A percentile compares a stretch with the other conserved stretches of the same genome.
Conservation (phyloP, 257 asterid genomes). For the Capsicum rhomboideum region DNA sequence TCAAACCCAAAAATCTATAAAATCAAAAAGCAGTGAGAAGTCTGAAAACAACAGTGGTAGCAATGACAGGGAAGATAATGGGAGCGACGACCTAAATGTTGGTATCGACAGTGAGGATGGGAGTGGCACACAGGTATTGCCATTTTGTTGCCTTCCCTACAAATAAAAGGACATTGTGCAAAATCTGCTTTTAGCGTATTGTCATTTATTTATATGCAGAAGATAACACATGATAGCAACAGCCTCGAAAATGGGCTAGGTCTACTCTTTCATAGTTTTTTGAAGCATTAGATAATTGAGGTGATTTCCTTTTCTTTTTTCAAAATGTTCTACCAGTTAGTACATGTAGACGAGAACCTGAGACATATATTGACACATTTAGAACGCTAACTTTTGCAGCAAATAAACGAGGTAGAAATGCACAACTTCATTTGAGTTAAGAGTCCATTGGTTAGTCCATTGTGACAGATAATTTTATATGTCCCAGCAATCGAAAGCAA, state of each 20-base stretch:
- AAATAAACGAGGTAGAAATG: not conserved
- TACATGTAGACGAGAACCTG: not conserved
- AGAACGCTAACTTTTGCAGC: not conserved
- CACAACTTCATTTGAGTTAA: not conserved
- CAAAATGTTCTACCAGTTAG: not conserved
- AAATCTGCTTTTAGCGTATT: not conserved
- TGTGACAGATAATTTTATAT: not conserved
- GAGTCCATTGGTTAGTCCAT: not conserved
- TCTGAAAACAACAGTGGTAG: slow-evolving; percentile 38
- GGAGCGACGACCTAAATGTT: slow-evolving; percentile 29
- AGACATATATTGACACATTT: not conserved
- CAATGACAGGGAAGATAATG: slow-evolving; percentile 47
- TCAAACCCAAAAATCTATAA: slow-evolving; percentile 62
- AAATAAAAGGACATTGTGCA: not conserved
- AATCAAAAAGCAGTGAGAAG: slow-evolving; percentile 43
- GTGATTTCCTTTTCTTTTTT: not conserved
- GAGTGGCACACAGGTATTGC: slow-evolving; percentile 63
- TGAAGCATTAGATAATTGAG: not conserved
- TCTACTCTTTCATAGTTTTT: not conserved
- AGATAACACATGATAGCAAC: not conserved
- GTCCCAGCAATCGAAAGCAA: not conserved
- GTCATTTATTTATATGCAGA: not conserved
- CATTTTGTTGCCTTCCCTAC: not conserved
- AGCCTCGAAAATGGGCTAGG: not conserved
- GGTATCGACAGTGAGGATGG: slow-evolving; percentile 66